These are phyloP conservation scores for Hemileia vastatrix DNA, from an alignment of 1,284 basidiomycete species.

Conservation along the genomic window DNA sequence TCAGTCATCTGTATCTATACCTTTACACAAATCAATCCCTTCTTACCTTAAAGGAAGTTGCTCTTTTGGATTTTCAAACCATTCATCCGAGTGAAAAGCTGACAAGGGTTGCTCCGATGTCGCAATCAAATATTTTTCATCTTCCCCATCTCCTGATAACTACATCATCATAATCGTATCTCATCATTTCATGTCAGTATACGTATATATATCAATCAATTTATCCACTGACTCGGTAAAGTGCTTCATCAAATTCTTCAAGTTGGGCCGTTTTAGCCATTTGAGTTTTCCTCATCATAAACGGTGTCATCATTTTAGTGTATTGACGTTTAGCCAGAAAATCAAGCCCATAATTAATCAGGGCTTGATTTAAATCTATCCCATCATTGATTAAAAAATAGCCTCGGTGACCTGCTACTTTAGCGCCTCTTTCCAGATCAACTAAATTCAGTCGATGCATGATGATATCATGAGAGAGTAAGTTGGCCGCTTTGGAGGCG, in stretches of 20 bases:
- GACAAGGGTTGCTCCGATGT: slow-evolving; percentile 98
- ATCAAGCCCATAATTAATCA: slow-evolving; percentile 89
- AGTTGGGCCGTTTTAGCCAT: slow-evolving; percentile 98
- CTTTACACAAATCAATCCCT: not conserved
- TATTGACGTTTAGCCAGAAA: slow-evolving; percentile 73
- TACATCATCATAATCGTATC: slow-evolving; percentile 34
- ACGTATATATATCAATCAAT: too few relatives aligned
- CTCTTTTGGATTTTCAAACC: slow-evolving; percentile 83
- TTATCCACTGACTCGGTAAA: slow-evolving; percentile 66
- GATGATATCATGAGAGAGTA: slow-evolving; percentile 94
- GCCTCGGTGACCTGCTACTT: slow-evolving; percentile 88
- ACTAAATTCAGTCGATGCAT: slow-evolving; percentile 84
- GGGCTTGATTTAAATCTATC: slow-evolving; percentile 90
- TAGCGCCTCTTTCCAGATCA: slow-evolving; percentile 79
- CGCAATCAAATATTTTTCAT: slow-evolving; percentile 98
- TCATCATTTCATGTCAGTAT: too few relatives aligned
- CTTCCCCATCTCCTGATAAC: slow-evolving; percentile 66
- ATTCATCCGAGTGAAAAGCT: slow-evolving; percentile 86
- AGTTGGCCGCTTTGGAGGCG: slow-evolving; percentile 51
- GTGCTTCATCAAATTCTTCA: slow-evolving; percentile 94
- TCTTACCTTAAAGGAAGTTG: slow-evolving; percentile 67
- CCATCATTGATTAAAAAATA: slow-evolving; percentile 94
- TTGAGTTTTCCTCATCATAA: slow-evolving; percentile 95
- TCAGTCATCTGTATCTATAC: not conserved
- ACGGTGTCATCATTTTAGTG: slow-evolving; percentile 94